Percentiles rank a stretch among this genome's conserved stretches.
Evolutionary conservation across 2,329 filamentous ascomycete species (phyloP).

Genomic region (Periconia macrospinosa): DNA sequence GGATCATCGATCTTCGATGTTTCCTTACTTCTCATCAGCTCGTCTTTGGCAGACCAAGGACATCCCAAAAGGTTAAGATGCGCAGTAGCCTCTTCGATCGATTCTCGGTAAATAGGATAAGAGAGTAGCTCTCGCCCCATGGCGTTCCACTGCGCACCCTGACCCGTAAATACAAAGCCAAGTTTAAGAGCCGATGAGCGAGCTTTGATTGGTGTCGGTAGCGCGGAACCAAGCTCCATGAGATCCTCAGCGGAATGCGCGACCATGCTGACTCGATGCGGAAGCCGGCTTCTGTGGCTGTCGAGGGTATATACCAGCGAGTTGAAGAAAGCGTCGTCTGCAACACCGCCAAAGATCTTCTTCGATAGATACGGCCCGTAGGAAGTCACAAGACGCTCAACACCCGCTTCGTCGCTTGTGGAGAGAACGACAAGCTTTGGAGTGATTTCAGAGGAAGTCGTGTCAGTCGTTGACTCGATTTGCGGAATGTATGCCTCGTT

Average conservation of each 20-base stretch:
- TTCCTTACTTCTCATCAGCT: neutral
- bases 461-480: too few relatives aligned
- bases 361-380: neutral
- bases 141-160: slow-evolving; percentile 23
- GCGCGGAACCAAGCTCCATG: neutral
- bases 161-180: slow-evolving; percentile 29
- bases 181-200: neutral
- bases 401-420: neutral
- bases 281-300: neutral
- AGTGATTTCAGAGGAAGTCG: too few relatives aligned
- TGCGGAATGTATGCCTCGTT: too few relatives aligned
- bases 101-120: slow-evolving; percentile 8
- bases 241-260: neutral
- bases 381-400: neutral
- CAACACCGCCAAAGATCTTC: neutral
- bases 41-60: neutral
- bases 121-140: slow-evolving; percentile 19
- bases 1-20: slow-evolving; percentile 1
- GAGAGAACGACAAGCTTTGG: neutral
- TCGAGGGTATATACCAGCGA: neutral
- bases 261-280: neutral
- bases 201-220: neutral
- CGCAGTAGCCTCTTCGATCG: neutral
- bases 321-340: neutral
- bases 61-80: slow-evolving; percentile 2